Evolutionary conservation across 148 eudicot genomes (phyloP).

Genomic region (Talinum fruticosum): DNA sequence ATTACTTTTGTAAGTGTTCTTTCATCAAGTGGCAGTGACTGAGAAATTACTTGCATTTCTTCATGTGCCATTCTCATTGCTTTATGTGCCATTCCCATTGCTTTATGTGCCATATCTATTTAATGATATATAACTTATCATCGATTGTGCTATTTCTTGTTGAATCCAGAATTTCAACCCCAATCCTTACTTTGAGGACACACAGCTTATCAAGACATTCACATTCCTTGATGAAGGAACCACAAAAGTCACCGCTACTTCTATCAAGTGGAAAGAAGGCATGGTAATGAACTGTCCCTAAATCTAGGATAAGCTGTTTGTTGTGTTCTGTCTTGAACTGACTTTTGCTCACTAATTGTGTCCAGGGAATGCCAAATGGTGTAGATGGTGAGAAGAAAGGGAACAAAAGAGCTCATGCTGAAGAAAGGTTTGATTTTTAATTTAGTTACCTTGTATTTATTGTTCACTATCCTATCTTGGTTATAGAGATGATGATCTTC

Average conservation of each 20-base stretch:
- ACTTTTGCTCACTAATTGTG: constrained; percentile 10
- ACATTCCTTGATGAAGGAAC: constrained; percentile 87
- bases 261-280: constrained; percentile 96
- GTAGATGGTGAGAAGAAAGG: constrained; percentile 69
- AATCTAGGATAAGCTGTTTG: not conserved
- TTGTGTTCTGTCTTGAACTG: not conserved
- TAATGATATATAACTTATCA: not conserved
- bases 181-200: constrained; percentile 88
- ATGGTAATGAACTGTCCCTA: constrained; percentile 44
- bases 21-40: not conserved
- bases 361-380: constrained; percentile 72
- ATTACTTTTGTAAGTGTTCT: constrained; percentile 75
- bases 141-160: not conserved
- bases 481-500: not conserved
- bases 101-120: not conserved
- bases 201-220: constrained; percentile 79
- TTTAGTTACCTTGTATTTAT: not conserved
- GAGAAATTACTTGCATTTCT: constrained; percentile 6
- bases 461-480: not conserved
- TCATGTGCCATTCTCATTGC: not conserved
- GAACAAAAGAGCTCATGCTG: constrained; percentile 70
- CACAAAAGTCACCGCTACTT: constrained; percentile 72
- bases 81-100: not conserved
- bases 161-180: constrained; percentile 64
- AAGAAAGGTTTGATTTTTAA: constrained; percentile 62